Evolutionary conservation across 2,329 filamentous ascomycete species (phyloP).

Genomic region (Colletotrichum tabaci): DNA sequence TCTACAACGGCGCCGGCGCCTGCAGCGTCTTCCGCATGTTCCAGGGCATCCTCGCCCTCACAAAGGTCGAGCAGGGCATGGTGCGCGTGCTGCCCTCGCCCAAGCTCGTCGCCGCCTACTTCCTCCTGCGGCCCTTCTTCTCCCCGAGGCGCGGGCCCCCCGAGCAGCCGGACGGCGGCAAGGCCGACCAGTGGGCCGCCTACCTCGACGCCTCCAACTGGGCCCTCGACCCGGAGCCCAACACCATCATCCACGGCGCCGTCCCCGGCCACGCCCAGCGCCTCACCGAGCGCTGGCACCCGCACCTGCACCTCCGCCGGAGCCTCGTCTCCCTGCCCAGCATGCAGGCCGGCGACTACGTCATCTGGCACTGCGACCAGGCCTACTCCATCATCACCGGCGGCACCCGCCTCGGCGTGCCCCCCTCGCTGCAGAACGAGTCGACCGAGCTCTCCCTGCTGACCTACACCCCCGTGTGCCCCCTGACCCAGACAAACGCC

Average conservation of each 20-base stretch:
- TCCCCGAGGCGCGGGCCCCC: conserved; percentile 50
- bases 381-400: conserved; percentile 68
- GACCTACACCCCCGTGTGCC: conserved; percentile 69
- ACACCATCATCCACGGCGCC: conserved; percentile 71
- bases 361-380: conserved; percentile 72
- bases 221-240: conserved; percentile 63
- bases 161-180: conserved; percentile 43
- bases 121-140: conserved; percentile 65
- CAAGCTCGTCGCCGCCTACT: conserved; percentile 64
- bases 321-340: conserved; percentile 70
- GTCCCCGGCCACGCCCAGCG: conserved; percentile 72
- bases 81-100: conserved; percentile 63
- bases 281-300: conserved; percentile 71
- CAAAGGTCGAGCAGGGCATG: conserved; percentile 63
- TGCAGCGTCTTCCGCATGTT: conserved; percentile 85
- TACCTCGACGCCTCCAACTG: conserved; percentile 62
- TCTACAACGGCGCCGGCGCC: conserved; percentile 80
- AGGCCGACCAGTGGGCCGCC: conserved; percentile 59
- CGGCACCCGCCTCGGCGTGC: conserved; percentile 52
- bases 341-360: conserved; percentile 70
- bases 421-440: conserved; percentile 40
- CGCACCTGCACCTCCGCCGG: conserved; percentile 66
- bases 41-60: conserved; percentile 82
- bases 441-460: conserved; percentile 62
- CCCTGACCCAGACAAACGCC: conserved; percentile 60